These are phyloP conservation scores for Corymbia calophylla DNA, from an alignment of 441 rosid genomes.

Conservation along the genomic window DNA sequence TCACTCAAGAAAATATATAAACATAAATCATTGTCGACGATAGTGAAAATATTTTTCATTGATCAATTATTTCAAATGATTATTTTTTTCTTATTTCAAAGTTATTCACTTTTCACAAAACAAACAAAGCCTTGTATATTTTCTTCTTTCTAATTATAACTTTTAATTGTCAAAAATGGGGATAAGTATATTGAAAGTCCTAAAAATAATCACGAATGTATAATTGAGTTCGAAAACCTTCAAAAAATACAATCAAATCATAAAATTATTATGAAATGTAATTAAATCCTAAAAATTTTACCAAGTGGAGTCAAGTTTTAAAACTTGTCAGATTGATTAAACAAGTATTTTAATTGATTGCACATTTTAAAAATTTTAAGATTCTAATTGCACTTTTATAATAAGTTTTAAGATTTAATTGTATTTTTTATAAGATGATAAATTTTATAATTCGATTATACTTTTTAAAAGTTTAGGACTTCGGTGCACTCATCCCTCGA, in stretches of 20 bases:
- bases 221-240: no score
- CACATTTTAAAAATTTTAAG: neutral
- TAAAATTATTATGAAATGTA: no score
- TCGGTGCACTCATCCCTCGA: neutral
- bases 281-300: no score
- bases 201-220: accelerated
- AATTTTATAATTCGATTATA: no score
- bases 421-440: accelerated
- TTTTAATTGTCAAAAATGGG: neutral
- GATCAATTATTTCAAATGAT: accelerated
- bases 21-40: no score
- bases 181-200: neutral
- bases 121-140: neutral
- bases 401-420: accelerated
- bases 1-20: neutral
- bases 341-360: neutral
- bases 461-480: no score
- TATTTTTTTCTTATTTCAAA: neutral
- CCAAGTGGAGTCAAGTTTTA: no score
- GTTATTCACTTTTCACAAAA: neutral
- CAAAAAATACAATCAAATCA: no score
- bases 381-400: accelerated
- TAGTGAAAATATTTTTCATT: neutral
- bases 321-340: accelerated
- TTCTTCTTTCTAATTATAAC: neutral